Evolutionary conservation across 805 yeast species (phyloP), one percentile per base, ranked within the genome.

Genomic region (Saccharomycopsis sp.): DNA sequence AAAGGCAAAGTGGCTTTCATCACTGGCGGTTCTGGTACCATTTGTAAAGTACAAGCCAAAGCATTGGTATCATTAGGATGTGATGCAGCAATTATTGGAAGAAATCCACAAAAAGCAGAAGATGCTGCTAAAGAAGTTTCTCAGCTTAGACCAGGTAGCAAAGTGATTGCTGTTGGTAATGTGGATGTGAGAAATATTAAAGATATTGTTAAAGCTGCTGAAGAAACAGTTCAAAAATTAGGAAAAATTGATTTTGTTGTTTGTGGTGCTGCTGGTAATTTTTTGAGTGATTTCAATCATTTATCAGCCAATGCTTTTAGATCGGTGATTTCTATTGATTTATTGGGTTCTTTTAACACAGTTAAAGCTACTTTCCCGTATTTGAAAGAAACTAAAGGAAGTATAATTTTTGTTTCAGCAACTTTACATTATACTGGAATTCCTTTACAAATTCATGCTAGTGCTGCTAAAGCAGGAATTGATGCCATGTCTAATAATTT

Each of bases 1-100:
- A 68, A 75, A 43, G 94, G 82, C 12, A 87, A 87, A 57, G 95
- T 85, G 2, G 92, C 76, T 4, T 82, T 88, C 50, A 84, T 86
- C 39, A 89, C 97, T 1, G 97, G 97, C 4, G 96, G 96, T 12
- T 92, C 96, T 2, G 96, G 96, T 10, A 76, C 95, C n/a, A 88
- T 89, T 41, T 88, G 96, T 59, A 66, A 92, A 36, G 89, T 82
- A 4, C 96, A 88, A 58, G 74, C 82, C 0, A 94, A 84, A 56
- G 95, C 95, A 0, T 49, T 89, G 61, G 80, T 86, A 2, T 61
- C 74, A 14, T 63, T 89, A 9, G 97, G 97, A 4, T 92, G 95
- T 40, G 67, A 84, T 53, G 95, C 94, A 13, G 83, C 83, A 4
- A 80, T 89, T 33, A 58, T 89, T 21, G 96, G 97, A 2, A 72